These are phyloP conservation scores for Gracilaria gracilis DNA, from an alignment of 23 red algal species.

Conservation along the genomic window DNA sequence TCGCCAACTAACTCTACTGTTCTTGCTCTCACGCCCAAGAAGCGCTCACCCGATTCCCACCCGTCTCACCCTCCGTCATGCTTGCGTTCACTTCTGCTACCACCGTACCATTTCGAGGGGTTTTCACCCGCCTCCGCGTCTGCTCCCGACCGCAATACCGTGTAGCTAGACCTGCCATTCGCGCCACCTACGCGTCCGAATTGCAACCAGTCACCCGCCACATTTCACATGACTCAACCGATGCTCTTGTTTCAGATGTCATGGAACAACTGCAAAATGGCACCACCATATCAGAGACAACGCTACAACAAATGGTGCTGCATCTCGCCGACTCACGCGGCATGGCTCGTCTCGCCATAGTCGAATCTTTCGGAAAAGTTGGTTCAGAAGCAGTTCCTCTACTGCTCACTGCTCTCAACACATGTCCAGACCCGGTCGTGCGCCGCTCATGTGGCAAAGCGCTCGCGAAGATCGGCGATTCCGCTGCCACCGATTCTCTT, in stretches of 20 bases:
- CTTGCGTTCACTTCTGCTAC: not conserved
- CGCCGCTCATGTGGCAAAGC: constrained; percentile 75
- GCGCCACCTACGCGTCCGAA: constrained; percentile 18
- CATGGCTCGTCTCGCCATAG: constrained; percentile 68
- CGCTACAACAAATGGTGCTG: constrained; percentile 43
- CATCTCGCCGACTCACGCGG: constrained; percentile 80
- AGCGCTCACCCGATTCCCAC: not conserved
- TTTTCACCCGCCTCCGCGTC: not conserved
- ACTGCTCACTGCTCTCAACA: constrained; percentile 30
- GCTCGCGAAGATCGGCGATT: constrained; percentile 79
- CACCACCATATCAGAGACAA: not conserved
- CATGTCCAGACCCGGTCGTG: constrained; percentile 69
- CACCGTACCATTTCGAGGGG: not conserved
- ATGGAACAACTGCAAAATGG: not conserved
- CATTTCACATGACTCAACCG: constrained; percentile 2
- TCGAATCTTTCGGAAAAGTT: constrained; percentile 68
- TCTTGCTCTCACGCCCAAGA: not conserved
- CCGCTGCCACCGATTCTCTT: constrained; percentile 39
- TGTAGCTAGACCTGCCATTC: not conserved
- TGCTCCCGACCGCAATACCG: not conserved
- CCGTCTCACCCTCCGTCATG: not conserved
- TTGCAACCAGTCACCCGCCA: not conserved
- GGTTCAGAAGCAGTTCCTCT: constrained; percentile 48
- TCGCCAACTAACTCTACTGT: not conserved
- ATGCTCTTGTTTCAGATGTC: not conserved